A percentile compares a stretch with the other conserved stretches of the same genome.
These are phyloP conservation scores for Phytophthora hybrid DNA, from an alignment of 352 stramenopile genomes.

Conservation along the genomic window DNA sequence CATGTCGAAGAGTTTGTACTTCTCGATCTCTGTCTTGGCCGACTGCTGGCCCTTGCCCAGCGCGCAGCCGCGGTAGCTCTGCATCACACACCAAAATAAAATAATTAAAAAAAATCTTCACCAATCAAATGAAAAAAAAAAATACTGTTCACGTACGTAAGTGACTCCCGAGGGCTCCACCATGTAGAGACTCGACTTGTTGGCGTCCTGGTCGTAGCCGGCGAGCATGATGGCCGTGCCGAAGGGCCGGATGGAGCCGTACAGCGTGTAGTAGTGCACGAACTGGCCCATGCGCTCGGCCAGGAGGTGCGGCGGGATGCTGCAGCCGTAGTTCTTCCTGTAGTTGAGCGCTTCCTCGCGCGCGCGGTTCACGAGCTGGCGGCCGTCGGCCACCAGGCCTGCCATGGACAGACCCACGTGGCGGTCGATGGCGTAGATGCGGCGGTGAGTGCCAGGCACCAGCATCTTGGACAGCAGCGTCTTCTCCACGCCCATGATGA, in stretches of 20 bases:
- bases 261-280: slow-evolving; percentile 99
- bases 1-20: slow-evolving; percentile 96
- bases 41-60: slow-evolving; percentile 98
- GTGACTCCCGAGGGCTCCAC: slow-evolving; percentile 94
- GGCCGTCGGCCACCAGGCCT: slow-evolving; percentile 95
- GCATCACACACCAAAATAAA: slow-evolving; percentile 27
- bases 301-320: slow-evolving; percentile 94
- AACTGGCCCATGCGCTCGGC: slow-evolving; percentile 96
- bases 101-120: background rate
- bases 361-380: slow-evolving; percentile 96
- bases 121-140: slow-evolving; percentile 5
- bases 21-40: slow-evolving; percentile 99
- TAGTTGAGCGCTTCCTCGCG: slow-evolving; percentile 96
- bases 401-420: slow-evolving; percentile 95
- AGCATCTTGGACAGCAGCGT: slow-evolving; percentile 94
- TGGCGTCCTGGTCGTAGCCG: slow-evolving; percentile 94
- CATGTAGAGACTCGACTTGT: slow-evolving; percentile 92
- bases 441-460: slow-evolving; percentile 88
- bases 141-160: slow-evolving; percentile 59
- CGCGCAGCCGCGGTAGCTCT: slow-evolving; percentile 97
- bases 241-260: slow-evolving; percentile 97
- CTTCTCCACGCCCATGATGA: slow-evolving; percentile 98
- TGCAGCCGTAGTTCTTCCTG: slow-evolving; percentile 96
- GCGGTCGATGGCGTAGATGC: slow-evolving; percentile 91
- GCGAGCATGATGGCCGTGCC: slow-evolving; percentile 96